Evolutionary conservation across 2,329 filamentous ascomycete genomes (phyloP), one percentile per base, ranked within the genome.

Genomic region (Magnaporthiopsis poae): DNA sequence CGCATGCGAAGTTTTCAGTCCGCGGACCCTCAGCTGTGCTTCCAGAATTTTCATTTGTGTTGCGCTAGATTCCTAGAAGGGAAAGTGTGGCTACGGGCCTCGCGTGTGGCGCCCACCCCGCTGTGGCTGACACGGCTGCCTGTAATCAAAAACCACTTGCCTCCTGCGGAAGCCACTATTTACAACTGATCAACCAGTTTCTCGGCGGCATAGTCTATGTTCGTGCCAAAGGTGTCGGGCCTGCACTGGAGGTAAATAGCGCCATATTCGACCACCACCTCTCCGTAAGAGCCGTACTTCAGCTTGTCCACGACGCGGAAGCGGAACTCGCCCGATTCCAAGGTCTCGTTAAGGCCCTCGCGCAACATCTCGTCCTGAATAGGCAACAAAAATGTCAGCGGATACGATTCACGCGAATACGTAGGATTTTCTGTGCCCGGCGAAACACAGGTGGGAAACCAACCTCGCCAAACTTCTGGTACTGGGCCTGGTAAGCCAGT

Each of bases 231-330:
- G 52, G 74, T 69, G 5, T 60, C 60, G 18, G 62, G n/a, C 27
- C 63, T 69, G 4, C 67, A 67, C 69, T 84, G 81, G n/a, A 86
- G 71, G 67, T 81, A 82, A 29, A 85, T 72, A 36, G 79, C 73
- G 1, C 81, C 82, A 59, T 80, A 79, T 70, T 84, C 81, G 36
- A 84, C 67, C 2, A 80, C 74, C 25, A 73, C 71, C 76, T 85
- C 82, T 69, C 79, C 77, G 67, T 83, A 84, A 15, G 72, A 74
- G 7, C 69, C 72, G 66, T 77, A 75, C 69, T 73, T 70, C 60
- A 81, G 75, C 70, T 77, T 75, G 63, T 82, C 81, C 2, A 83
- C 81, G 56, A 85, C 70, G 35, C 81, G 77, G 69, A 84, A 77
- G 27, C 72, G 75, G 25, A 84, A 72, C 70, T 79, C 76, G 59